Evolutionary conservation across 768 basidiomycete species (phyloP).

Genomic region (Rhizopogon sp.): DNA sequence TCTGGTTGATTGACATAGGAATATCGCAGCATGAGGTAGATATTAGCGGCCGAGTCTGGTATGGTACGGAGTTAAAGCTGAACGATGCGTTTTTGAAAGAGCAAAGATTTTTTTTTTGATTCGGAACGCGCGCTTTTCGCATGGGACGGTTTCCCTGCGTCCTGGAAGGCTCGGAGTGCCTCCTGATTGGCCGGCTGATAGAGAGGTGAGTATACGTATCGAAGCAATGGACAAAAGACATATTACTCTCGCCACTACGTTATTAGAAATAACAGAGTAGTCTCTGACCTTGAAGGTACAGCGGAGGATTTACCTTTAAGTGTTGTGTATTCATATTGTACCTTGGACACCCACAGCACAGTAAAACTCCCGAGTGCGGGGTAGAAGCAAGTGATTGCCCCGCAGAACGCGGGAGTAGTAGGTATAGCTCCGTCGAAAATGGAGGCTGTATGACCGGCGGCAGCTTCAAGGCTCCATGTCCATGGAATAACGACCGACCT

Average conservation of each 20-base stretch:
- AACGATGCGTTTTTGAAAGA: constrained; percentile 61
- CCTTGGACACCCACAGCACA: not conserved
- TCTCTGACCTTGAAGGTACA: constrained; percentile 48
- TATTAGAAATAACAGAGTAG: constrained; percentile 58
- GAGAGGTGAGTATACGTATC: constrained; percentile 48
- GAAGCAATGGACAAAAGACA: not conserved
- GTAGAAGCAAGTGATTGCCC: not conserved
- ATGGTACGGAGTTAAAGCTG: constrained; percentile 25
- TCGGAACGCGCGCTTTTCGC: constrained; percentile 49
- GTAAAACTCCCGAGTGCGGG: not conserved
- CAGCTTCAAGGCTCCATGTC: too few relatives aligned
- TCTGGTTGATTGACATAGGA: constrained; percentile 55
- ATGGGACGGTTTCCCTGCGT: constrained; percentile 72
- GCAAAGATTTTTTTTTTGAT: constrained; percentile 48
- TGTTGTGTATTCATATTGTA: too few relatives aligned
- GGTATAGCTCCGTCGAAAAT: too few relatives aligned
- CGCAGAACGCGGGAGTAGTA: not conserved
- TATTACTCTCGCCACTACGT: constrained; percentile 1
- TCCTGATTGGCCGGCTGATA: constrained; percentile 40
- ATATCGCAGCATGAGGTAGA: constrained; percentile 62
- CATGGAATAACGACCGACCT: too few relatives aligned
- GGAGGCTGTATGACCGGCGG: too few relatives aligned
- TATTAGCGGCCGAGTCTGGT: constrained; percentile 13
- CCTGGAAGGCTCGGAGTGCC: constrained; percentile 54
- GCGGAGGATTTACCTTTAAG: constrained; percentile 13